A percentile compares a stretch with the other conserved stretches of the same genome.
Conservation (phyloP, 768 basidiomycete genomes). For the Sutorius australiensis region DNA sequence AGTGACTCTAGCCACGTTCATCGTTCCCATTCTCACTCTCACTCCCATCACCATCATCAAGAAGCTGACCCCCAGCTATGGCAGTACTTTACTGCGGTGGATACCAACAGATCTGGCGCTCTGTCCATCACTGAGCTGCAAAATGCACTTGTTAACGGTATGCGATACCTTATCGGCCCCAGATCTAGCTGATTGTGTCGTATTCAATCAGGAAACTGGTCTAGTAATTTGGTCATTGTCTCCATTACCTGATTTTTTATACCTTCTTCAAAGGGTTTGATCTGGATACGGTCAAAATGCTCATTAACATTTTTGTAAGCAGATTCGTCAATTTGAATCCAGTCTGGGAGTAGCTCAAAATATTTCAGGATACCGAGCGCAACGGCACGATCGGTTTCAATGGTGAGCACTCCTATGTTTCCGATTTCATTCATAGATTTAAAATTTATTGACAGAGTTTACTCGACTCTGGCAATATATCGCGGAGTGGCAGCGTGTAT, state of each 20-base stretch:
- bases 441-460: conserved; percentile 50
- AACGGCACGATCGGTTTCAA: conserved; percentile 78
- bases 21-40: conserved; percentile 13
- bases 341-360: background rate
- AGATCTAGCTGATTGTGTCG: conserved; percentile 6
- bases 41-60: conserved; percentile 9
- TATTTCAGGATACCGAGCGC: conserved; percentile 65
- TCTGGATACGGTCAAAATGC: conserved; percentile 84
- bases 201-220: conserved; percentile 63
- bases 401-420: conserved; percentile 35
- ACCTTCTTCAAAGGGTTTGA: conserved; percentile 57
- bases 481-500: conserved; percentile 81
- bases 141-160: conserved; percentile 74
- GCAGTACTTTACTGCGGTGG: conserved; percentile 72
- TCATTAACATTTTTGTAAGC: conserved; percentile 80
- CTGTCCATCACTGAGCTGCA: conserved; percentile 63
- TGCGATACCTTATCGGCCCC: background rate
- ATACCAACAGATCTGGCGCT: conserved; percentile 43
- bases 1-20: conserved; percentile 8
- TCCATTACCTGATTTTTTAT: background rate
- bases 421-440: background rate
- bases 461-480: conserved; percentile 83
- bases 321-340: background rate
- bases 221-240: conserved; percentile 46
- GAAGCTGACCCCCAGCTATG: conserved; percentile 73